Base-by-base conservation (phyloP, 805 yeast genomes). In the Spathaspora hagerdaliae region DNA sequence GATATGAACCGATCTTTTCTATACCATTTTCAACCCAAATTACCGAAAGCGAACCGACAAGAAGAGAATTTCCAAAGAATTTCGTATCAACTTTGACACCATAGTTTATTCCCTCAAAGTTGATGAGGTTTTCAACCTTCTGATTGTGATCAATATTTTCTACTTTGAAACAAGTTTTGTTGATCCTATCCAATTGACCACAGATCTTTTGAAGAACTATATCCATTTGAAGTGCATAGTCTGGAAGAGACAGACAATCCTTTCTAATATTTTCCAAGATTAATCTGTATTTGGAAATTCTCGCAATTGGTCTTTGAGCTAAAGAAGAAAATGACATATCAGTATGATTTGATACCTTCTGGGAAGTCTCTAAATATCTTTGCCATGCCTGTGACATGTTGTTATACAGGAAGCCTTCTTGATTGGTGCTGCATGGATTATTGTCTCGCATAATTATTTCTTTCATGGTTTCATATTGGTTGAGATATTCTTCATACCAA, bases 291-390 rank as follows among this genome's bases (percentile, higher is more conserved):
- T 78, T 77, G 3, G 74, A 59, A 7, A 77, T 63, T 50, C 85
- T 59, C 36, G 74, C 59, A 9, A 78, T 65, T 3, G 87, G 85
- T 58, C 71, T 73, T 52, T 79, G 82, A 27, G 78, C 59, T 49
- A 81, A 64, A 0, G 85, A 79, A 31, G 59, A 53, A 41, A 82
- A 78, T 5, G 85, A 74, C 27, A 79, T 63, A 56, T 82, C 87
- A 54, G 70, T 53, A 2, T 50, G 51, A 33, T 43, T 63, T 1
- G 51, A 53, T 2, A 51, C 52, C 5, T 72, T 69, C 49, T 77
- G 78, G 1, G 75, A 63, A 1, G 73, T 65, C 50, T 75, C 78
- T 7, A 73, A 53, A 44, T 66, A 71, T 8, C 44, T 55, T 31
- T 71, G 61, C 64, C 61, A 60, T 19, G 72, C 69, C 44, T 54